Percentiles rank a stretch among this genome's conserved stretches.
Conservation (phyloP, 2,329 filamentous ascomycete genomes). For the Epichloe typhina region DNA sequence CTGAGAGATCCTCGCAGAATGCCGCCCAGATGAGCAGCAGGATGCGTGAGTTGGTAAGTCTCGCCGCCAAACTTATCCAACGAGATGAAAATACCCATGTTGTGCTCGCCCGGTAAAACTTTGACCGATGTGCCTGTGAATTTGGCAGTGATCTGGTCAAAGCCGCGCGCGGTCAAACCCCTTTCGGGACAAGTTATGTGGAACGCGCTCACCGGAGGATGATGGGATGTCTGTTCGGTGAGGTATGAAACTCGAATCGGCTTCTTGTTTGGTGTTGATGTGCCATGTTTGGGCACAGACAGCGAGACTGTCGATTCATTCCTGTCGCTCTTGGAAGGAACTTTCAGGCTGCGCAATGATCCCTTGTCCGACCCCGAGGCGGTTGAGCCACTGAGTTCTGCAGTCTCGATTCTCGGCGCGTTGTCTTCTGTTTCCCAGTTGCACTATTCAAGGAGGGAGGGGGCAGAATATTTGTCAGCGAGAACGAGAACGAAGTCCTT, state of each 20-base stretch:
- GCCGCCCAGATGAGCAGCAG: constrained; percentile 82
- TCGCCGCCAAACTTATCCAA: constrained; percentile 70
- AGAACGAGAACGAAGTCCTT: not conserved
- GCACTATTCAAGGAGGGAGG: constrained; percentile 40
- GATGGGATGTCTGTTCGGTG: constrained; percentile 95
- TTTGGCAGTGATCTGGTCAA: constrained; percentile 92
- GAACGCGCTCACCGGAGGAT: constrained; percentile 93
- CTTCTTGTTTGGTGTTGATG: constrained; percentile 29
- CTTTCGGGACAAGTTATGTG: constrained; percentile 86
- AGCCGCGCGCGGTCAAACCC: constrained; percentile 76
- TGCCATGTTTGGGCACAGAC: constrained; percentile 35
- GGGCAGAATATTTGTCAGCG: constrained; percentile 1
- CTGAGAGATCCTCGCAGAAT: constrained; percentile 76
- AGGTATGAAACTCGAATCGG: constrained; percentile 79
- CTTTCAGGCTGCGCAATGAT: constrained; percentile 35
- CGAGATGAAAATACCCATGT: constrained; percentile 89
- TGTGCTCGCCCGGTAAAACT: constrained; percentile 83
- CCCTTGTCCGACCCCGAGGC: constrained; percentile 25
- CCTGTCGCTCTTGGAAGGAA: constrained; percentile 28
- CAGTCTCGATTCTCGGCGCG: constrained; percentile 49
- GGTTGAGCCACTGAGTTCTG: constrained; percentile 20
- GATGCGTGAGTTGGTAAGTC: constrained; percentile 90
- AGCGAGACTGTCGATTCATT: constrained; percentile 35
- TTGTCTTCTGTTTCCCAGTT: constrained; percentile 88
- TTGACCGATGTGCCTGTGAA: constrained; percentile 93